Base-by-base conservation (phyloP, 1,284 basidiomycete genomes). In the Coniferiporia sulphurascens region DNA sequence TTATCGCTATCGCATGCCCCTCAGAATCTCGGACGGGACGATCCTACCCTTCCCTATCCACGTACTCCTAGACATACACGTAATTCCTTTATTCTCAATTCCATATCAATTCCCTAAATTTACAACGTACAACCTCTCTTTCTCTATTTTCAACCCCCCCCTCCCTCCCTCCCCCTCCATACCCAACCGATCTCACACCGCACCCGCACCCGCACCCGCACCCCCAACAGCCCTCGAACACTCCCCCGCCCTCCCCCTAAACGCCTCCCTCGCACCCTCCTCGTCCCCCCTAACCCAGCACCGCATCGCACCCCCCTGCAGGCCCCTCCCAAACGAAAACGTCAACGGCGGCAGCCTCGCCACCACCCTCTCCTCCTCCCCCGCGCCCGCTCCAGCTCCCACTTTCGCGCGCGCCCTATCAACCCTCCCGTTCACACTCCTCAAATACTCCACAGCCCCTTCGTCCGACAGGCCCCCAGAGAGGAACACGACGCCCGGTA, bases 251-350 rank as follows among this genome's bases (percentile, higher is more conserved):
- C 77, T 73, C 54, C 72, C 72, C 46, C 71, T 68, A 55, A 81
- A 76, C 12, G 73, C 69, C 43, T 69, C 65, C 64, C 75, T 74
- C 35, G 76, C 73, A 21, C 69, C 71, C 27, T 68, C 61, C 59
- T 77, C 72, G 53, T 81, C 79, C 1, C 76, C 78, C 56, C 63
- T 69, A 3, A 73, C 72, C 78, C 79, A 82, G 51, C 71, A 68
- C 55, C 72, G 70, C 71, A 79, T 76, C 5, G 79, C 76, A 17
- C 78, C 76, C 1, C 77, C 76, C 66, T 83, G 81, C 41, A 82
- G 62, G 10, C 77, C 78, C 34, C 78, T 65, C 22, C 80, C 78
- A 66, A 78, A 82, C 15, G 79, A 80, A 66, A 82, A 81, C 3
- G 76, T 75, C 44, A 81, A 63, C 13, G 70, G 70, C 21, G 77